These are phyloP conservation scores for Daldinia childiae DNA, from an alignment of 495 filamentous ascomycete genomes.

Conservation along the genomic window DNA sequence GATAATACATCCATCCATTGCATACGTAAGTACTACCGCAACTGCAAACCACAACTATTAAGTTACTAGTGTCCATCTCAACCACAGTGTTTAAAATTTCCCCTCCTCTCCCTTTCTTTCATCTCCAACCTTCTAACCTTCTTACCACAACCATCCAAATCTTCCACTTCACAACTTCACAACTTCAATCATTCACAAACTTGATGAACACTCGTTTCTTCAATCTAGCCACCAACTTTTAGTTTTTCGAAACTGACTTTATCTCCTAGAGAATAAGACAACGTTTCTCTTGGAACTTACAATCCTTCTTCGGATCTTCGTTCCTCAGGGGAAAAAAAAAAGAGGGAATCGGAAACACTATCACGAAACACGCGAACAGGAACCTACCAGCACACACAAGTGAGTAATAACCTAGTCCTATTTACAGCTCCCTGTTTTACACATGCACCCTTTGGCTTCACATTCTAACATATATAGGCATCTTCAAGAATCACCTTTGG, in stretches of 20 bases:
- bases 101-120: slow-evolving; percentile 19
- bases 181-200: slow-evolving; percentile 21
- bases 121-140: slow-evolving; percentile 6
- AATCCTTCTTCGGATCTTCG: slow-evolving; percentile 11
- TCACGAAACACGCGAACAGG: slow-evolving; percentile 8
- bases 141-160: slow-evolving; percentile 14
- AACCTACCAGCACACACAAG: background rate
- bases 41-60: slow-evolving; percentile 1
- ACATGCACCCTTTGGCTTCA: background rate
- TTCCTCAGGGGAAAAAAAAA: background rate
- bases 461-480: slow-evolving; percentile 1
- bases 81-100: background rate
- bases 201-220: background rate
- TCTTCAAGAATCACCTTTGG: background rate
- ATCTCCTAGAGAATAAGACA: background rate
- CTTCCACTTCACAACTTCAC: slow-evolving; percentile 18
- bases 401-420: background rate
- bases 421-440: background rate
- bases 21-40: slow-evolving; percentile 16
- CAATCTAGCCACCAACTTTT: background rate
- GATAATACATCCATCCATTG: slow-evolving; percentile 9
- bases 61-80: slow-evolving; percentile 4
- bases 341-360: slow-evolving; percentile 5
- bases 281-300: background rate
- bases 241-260: background rate